Conservation (phyloP, 352 stramenopile genomes). For the Pythium brachiatum region DNA sequence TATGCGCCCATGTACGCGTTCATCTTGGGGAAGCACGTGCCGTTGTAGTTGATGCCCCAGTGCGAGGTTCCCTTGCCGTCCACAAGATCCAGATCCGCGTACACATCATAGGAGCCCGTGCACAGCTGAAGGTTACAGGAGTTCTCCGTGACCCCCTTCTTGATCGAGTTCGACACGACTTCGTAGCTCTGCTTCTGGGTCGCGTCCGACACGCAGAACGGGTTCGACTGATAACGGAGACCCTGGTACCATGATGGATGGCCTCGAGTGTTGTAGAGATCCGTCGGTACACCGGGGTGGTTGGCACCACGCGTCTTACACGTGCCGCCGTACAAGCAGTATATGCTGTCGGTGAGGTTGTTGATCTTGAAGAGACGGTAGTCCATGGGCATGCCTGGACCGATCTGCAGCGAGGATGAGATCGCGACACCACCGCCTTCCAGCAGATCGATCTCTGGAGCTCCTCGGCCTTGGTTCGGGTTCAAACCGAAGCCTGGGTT, state of each 20-base stretch:
- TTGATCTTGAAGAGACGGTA: slow-evolving; percentile 27
- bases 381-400: slow-evolving; percentile 35
- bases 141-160: slow-evolving; percentile 37
- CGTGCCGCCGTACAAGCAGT: slow-evolving; percentile 22
- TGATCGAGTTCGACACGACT: slow-evolving; percentile 29
- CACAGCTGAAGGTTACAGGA: slow-evolving; percentile 34
- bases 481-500: slow-evolving; percentile 86
- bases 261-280: slow-evolving; percentile 34
- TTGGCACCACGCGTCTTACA: slow-evolving; percentile 43
- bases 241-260: slow-evolving; percentile 63
- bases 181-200: slow-evolving; percentile 30
- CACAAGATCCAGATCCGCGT: slow-evolving; percentile 36
- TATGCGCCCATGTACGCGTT: slow-evolving; percentile 33
- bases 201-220: slow-evolving; percentile 25
- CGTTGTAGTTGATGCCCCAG: slow-evolving; percentile 35
- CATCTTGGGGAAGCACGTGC: slow-evolving; percentile 30
- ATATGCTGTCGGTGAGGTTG: slow-evolving; percentile 4
- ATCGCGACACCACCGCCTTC: slow-evolving; percentile 59
- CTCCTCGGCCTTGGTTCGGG: slow-evolving; percentile 44
- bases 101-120: slow-evolving; percentile 41
- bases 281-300: slow-evolving; percentile 40
- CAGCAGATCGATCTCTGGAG: slow-evolving; percentile 91
- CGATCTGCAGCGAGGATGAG: slow-evolving; percentile 81
- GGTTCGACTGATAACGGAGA: slow-evolving; percentile 48
- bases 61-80: slow-evolving; percentile 19